Conservation (phyloP, 176 grass and related monocot species). For the Bonia amplexicaulis region DNA sequence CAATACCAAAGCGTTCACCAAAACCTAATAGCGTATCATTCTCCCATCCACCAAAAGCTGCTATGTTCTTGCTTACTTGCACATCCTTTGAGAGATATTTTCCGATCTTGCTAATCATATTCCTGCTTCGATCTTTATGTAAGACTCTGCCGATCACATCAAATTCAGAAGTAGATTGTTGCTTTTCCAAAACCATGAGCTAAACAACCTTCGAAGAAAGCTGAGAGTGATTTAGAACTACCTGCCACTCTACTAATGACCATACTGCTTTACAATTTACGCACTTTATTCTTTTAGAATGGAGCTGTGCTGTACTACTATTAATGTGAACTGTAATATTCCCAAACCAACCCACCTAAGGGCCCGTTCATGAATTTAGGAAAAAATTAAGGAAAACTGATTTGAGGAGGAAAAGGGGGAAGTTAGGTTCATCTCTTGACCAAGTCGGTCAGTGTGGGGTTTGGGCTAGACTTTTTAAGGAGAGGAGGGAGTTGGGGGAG, state of each 20-base stretch:
- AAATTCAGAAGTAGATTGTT: not conserved
- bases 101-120: not conserved
- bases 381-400: too few species aligned
- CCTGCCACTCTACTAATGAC: not conserved
- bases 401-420: too few species aligned
- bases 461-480: too few species aligned
- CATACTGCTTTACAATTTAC: not conserved
- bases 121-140: not conserved
- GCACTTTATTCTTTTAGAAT: not conserved
- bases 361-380: too few species aligned
- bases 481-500: too few species aligned
- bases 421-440: too few species aligned
- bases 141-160: not conserved
- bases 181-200: conserved; percentile 12
- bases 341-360: too few species aligned
- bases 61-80: conserved; percentile 8
- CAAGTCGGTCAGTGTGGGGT: too few species aligned
- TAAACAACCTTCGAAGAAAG: conserved; percentile 14
- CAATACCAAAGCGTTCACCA: not conserved
- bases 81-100: not conserved
- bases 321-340: not conserved
- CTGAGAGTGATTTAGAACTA: not conserved
- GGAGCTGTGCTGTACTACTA: not conserved
- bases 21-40: conserved; percentile 14
- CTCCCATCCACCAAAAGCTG: conserved; percentile 13